Base-by-base conservation (phyloP, 768 basidiomycete species). In the Podaxis sp. region DNA sequence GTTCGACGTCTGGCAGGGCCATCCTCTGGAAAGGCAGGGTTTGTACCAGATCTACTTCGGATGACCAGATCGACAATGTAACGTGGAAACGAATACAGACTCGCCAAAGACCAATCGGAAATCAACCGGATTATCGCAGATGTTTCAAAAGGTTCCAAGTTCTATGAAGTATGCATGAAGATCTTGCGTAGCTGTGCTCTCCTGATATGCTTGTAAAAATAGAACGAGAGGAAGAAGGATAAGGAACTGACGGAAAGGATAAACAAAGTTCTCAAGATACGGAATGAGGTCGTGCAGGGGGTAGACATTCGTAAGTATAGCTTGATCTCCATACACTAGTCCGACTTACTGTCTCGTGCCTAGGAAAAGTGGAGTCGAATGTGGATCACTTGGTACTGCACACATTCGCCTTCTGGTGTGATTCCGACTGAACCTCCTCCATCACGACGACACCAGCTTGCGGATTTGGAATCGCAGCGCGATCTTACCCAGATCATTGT, bases 221-320 rank as follows among this genome's bases (percentile, higher is more conserved):
- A 92, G 85, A 94, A 95, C 65, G 94, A 97, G 76, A 93, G 92
- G 71, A 83, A 84, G 68, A 95, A 91, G 69, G 93, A 98, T 72
- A 87, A 87, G 65, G 90, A 92, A 54, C 74, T 97, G 50, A 93
- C 89, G 0, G 82, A 85, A 60, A 83, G 88, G 64, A 93, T 98
- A 57, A 74, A 80, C 51, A 84, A 78, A 67, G 84, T 94, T 37
- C 72, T 93, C 57, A 82, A 82, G 62, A 80, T 80, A 62, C 80
- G 84, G 23, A 86, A 91, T 64, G 84, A 87, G 47, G 75, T 77
- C 2, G 62, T 84, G 59, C 79, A 74, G 42, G 83, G 78, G 0
- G 81, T 78, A 14, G 84, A 92, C 66, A 71, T 89, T 55, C 62
- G 89, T 86, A 65, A 66, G 79, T 75, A 63, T 64, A 14, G 14